Conservation (phyloP, 2,329 filamentous ascomycete genomes). For the Ceratocystiopsis sp. region DNA sequence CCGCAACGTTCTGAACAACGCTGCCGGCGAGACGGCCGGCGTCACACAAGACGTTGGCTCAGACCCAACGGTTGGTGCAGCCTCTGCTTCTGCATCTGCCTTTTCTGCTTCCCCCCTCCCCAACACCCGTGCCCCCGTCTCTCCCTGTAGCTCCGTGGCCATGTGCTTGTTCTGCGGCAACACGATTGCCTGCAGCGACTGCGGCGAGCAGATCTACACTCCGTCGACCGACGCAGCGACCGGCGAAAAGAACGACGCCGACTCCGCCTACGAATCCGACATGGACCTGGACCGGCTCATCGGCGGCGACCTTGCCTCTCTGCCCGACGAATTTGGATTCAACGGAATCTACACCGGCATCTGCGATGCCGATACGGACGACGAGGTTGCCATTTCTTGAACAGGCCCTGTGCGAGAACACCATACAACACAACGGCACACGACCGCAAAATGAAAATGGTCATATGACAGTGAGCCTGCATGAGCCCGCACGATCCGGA, state of each 20-base stretch:
- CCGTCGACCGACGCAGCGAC: too few relatives aligned
- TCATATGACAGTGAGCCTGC: too few relatives aligned
- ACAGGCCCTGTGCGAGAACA: not conserved
- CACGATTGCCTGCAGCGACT: conserved; percentile 25
- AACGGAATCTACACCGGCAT: conserved; percentile 1
- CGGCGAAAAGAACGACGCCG: conserved; percentile 1
- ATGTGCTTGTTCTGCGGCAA: conserved; percentile 30
- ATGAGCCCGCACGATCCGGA: too few relatives aligned
- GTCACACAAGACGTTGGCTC: conserved; percentile 94
- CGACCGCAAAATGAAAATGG: too few relatives aligned
- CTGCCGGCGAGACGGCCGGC: conserved; percentile 86
- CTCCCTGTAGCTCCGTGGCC: conserved; percentile 12
- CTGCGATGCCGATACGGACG: not conserved
- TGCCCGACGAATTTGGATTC: conserved; percentile 6
- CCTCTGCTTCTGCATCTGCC: conserved; percentile 14
- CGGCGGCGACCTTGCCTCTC: not conserved
- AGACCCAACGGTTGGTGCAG: conserved; percentile 87
- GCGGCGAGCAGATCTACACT: conserved; percentile 11
- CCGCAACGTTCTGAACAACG: conserved; percentile 82
- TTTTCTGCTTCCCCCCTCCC: not conserved
- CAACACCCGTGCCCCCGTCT: conserved; percentile 1
- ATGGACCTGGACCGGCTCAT: conserved; percentile 8
- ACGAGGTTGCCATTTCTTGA: too few relatives aligned
- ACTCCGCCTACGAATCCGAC: not conserved
- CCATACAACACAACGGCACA: not conserved